Evolutionary conservation across 2,329 filamentous ascomycete genomes (phyloP).

Genomic region (Fusarium chuoi): DNA sequence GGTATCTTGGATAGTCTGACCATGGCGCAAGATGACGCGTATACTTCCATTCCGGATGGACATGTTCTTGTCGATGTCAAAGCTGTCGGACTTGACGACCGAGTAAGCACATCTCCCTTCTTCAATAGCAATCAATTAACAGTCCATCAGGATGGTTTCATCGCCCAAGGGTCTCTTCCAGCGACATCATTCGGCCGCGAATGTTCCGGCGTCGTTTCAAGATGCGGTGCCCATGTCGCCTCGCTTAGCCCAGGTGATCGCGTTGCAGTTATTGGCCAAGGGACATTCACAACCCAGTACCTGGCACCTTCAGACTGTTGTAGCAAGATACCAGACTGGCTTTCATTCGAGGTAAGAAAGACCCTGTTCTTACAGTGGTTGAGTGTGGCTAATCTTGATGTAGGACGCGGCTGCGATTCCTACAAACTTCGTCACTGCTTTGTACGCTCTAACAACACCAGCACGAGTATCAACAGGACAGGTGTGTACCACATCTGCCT

Average conservation of each 20-base stretch:
- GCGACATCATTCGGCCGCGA: constrained; percentile 37
- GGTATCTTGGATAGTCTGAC: constrained; percentile 35
- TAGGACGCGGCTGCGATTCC: constrained; percentile 36
- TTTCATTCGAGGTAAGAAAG: constrained; percentile 37
- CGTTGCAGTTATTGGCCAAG: constrained; percentile 35
- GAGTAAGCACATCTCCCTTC: constrained; percentile 14
- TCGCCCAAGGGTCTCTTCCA: constrained; percentile 35
- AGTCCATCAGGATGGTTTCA: constrained; percentile 15
- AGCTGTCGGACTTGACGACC: constrained; percentile 34
- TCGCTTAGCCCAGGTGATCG: constrained; percentile 32
- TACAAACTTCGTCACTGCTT: constrained; percentile 32
- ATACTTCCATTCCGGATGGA: neutral
- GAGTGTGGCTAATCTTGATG: neutral
- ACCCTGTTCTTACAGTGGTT: neutral
- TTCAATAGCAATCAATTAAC: constrained; percentile 12
- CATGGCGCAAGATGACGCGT: constrained; percentile 31
- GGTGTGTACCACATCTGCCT: constrained; percentile 3
- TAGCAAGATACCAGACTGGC: constrained; percentile 35
- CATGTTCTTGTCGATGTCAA: constrained; percentile 38
- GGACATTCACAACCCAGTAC: constrained; percentile 36
- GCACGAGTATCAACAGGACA: constrained; percentile 24
- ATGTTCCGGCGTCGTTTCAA: constrained; percentile 30
- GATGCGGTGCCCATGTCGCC: constrained; percentile 22
- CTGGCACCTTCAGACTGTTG: constrained; percentile 29
- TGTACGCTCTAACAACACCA: constrained; percentile 28